Conservation (phyloP, 2,329 filamentous ascomycete species). For the Aspergillus sp. region DNA sequence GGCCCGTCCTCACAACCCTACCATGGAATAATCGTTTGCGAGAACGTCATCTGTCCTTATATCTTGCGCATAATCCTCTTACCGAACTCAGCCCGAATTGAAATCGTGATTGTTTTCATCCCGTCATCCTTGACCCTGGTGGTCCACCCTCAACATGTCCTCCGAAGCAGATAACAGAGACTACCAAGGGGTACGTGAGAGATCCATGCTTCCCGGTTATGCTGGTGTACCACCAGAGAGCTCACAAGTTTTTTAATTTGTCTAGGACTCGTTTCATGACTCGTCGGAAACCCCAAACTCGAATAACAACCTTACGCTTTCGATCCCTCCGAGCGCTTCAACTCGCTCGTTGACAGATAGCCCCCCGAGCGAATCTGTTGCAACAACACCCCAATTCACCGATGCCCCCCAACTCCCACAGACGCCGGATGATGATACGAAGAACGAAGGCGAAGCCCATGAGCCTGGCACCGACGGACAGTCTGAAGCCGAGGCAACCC, state of each 20-base stretch:
- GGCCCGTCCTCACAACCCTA: slow-evolving; percentile 7
- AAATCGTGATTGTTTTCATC: slow-evolving; percentile 4
- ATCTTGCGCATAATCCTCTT: neutral
- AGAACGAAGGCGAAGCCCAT: slow-evolving; percentile 22
- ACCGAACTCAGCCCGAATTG: slow-evolving; percentile 3
- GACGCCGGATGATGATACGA: slow-evolving; percentile 24
- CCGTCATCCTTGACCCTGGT: slow-evolving; percentile 13
- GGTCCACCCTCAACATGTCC: slow-evolving; percentile 25
- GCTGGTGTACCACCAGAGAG: slow-evolving; percentile 1
- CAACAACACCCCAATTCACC: slow-evolving; percentile 40
- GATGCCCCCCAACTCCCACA: slow-evolving; percentile 31
- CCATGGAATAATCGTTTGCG: slow-evolving; percentile 18
- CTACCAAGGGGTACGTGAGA: slow-evolving; percentile 41
- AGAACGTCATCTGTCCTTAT: slow-evolving; percentile 6
- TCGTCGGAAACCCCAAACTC: slow-evolving; percentile 53
- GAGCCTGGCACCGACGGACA: slow-evolving; percentile 26
- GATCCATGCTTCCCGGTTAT: slow-evolving; percentile 1
- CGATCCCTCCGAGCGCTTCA: slow-evolving; percentile 46
- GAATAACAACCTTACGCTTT: slow-evolving; percentile 28
- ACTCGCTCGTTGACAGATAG: slow-evolving; percentile 61
- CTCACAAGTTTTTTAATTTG: neutral
- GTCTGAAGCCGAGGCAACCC: slow-evolving; percentile 34
- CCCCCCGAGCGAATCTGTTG: slow-evolving; percentile 39
- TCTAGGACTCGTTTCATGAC: slow-evolving; percentile 79
- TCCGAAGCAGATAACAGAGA: slow-evolving; percentile 42